Evolutionary conservation across 768 basidiomycete genomes (phyloP).

Genomic region (Hygrocybe punicea): DNA sequence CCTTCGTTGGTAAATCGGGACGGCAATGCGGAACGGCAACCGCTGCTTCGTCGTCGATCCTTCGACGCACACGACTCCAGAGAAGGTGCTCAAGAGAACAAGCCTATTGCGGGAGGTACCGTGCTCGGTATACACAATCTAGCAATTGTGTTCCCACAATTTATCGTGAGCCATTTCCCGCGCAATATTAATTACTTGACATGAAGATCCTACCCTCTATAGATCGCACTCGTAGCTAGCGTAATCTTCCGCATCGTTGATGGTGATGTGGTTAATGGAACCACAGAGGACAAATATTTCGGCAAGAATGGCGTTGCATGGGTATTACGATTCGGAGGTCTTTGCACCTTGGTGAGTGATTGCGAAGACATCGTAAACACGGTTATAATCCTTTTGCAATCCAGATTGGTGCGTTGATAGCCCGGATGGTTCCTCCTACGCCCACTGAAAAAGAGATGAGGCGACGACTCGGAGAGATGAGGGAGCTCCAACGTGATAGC

Average conservation of each 20-base stretch:
- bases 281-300: constrained; percentile 54
- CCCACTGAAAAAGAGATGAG: constrained; percentile 90
- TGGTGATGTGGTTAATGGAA: constrained; percentile 43
- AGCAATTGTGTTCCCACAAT: constrained; percentile 92
- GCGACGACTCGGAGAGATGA: constrained; percentile 75
- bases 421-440: constrained; percentile 82
- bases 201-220: constrained; percentile 8
- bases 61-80: constrained; percentile 46
- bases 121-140: constrained; percentile 94
- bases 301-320: constrained; percentile 91
- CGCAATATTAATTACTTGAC: neutral
- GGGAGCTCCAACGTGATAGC: constrained; percentile 62
- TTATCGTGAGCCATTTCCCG: constrained; percentile 61
- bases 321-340: constrained; percentile 89
- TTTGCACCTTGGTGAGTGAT: constrained; percentile 63
- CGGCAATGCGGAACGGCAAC: constrained; percentile 47
- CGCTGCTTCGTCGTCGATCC: constrained; percentile 59
- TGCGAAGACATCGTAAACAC: constrained; percentile 1
- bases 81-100: constrained; percentile 35
- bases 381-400: neutral
- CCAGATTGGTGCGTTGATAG: constrained; percentile 67
- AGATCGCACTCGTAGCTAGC: constrained; percentile 86
- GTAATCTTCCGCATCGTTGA: constrained; percentile 83
- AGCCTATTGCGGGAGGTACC: constrained; percentile 77
- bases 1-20: constrained; percentile 37